phyloP scores from a whole-genome alignment of 1,284 basidiomycete species.

The Psilocybe mexicana region DNA sequence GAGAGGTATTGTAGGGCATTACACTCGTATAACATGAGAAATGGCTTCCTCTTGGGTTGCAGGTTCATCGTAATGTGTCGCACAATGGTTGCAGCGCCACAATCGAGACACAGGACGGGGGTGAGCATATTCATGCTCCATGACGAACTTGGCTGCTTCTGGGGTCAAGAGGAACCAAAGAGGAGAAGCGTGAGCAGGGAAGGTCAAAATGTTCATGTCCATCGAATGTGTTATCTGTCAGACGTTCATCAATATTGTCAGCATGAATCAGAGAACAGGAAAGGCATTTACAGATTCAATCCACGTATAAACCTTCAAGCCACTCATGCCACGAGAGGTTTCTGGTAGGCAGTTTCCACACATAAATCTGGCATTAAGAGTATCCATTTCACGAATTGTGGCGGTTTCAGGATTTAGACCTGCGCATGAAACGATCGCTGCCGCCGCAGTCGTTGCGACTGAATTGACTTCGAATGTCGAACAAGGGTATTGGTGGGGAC shows the following conservation, averaged over 20 bases:
- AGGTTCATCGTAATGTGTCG: constrained; percentile 13
- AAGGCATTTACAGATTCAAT: constrained; percentile 23
- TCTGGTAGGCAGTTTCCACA: constrained; percentile 23
- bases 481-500: constrained; percentile 11
- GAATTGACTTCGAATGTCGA: constrained; percentile 14
- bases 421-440: constrained; percentile 19
- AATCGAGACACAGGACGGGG: constrained; percentile 13
- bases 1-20: constrained; percentile 1
- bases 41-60: constrained; percentile 9
- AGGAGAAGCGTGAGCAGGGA: constrained; percentile 17
- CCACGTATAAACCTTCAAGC: constrained; percentile 25
- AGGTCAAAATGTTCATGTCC: constrained; percentile 13
- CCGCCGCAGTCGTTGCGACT: constrained; percentile 17
- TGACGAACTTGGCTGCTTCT: constrained; percentile 21
- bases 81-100: constrained; percentile 23
- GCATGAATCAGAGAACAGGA: neutral
- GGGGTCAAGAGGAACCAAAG: constrained; percentile 22
- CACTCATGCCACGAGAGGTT: constrained; percentile 16
- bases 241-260: neutral
- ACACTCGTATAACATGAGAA: constrained; percentile 19
- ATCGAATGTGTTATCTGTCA: constrained; percentile 22
- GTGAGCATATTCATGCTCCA: constrained; percentile 20
- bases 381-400: constrained; percentile 20
- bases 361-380: constrained; percentile 23
- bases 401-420: constrained; percentile 24